Evolutionary conservation across 1,284 basidiomycete genomes (phyloP), one percentile per base, ranked within the genome.

Genomic region (Chiua sp.): DNA sequence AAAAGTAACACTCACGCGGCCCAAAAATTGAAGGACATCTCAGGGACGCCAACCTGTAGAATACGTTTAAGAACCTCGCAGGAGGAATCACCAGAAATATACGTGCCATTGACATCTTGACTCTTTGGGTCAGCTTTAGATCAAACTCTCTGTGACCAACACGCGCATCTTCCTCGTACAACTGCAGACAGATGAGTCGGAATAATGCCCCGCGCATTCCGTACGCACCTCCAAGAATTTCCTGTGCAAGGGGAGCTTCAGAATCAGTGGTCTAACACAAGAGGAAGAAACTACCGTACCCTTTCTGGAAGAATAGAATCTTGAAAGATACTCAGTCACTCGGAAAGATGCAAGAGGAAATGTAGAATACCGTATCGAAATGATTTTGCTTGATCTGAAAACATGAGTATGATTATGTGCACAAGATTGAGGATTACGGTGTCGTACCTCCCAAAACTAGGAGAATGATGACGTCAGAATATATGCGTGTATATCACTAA

Each of bases 51-150:
- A 61, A 98, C 94, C 94, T 93, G 59, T 10, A 32, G 26, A n/a
- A n/a, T 3, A 8, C 47, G 18, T 18, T 32, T 18, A 57, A 59
- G 32, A 73, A 54, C 53, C 28, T 22, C 47, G 32, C 10, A n/a
- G 32, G 20, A 26, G 12, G 16, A 46, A 39, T 18, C 1, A 18
- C 11, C 7, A n/a, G 4, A 18, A 44, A 32, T 13, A 10, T 13
- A 63, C 82, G 63, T 47, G 92, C 94, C 96, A 98, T 98, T 63
- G 92, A 96, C 98, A 99, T 99, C 78, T 98, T 99, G 59, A 98
- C 96, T 58, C 94, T 81, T 51, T 89, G 86, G 1, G 94, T 96
- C 44, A 96, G 81, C 73, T 98, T 98, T 60, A 98, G 77, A 69
- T 98, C 96, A 71, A 98, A 98, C 61, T 96, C 89, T 65, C 89